Evolutionary conservation across 257 asterid genomes (phyloP), one percentile per base, ranked within the genome.

Genomic region (Mentha longifolia): DNA sequence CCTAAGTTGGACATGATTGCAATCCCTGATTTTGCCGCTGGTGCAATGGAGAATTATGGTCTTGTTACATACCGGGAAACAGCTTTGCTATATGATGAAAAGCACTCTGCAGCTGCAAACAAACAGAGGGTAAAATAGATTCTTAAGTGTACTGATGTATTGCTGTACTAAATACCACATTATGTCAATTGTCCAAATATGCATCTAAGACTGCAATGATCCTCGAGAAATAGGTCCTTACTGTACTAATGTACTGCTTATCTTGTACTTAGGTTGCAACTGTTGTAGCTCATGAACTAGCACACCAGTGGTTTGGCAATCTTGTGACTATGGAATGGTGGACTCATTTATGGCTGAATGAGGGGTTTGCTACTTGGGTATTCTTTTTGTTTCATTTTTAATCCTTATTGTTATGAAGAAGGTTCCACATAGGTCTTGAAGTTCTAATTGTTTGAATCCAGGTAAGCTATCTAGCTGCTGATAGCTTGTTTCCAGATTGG

Each of bases 301-400:
- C 96, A 59, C 98, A 90, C 75, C 97, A 93, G 85, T 93, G 98
- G 98, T 90, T 93, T 81, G 98, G 98, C 68, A 93, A 93, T 88
- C 98, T 93, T 61, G 97, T 93, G 68, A 93, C 97, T 19, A 93
- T 93, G 98, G 97, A 93, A 80, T 93, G 98, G 98, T 93, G 98
- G 98, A 93, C 98, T 2, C 98, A 93, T 84, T 80, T 93, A 65
- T 90, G 98, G 98, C 81, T 92, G 75, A 92, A 92, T 62, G 98
- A 90, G 83, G 98, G 98, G 76, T 92, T 92, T 56, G 98, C 98
- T 50, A 90, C 98, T 71, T 92, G 98, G 98, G 98, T 92, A 87
- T 77, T 22, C 60, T 79, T 77, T 63, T 22, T 2, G 8, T 65
- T 77, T 59, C 71, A 39, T 69, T 64, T 71, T 13, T 17, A 46